Evolutionary conservation across 2,329 filamentous ascomycete genomes (phyloP), one percentile per base, ranked within the genome.

Genomic region (Podosphaera leucotricha): DNA sequence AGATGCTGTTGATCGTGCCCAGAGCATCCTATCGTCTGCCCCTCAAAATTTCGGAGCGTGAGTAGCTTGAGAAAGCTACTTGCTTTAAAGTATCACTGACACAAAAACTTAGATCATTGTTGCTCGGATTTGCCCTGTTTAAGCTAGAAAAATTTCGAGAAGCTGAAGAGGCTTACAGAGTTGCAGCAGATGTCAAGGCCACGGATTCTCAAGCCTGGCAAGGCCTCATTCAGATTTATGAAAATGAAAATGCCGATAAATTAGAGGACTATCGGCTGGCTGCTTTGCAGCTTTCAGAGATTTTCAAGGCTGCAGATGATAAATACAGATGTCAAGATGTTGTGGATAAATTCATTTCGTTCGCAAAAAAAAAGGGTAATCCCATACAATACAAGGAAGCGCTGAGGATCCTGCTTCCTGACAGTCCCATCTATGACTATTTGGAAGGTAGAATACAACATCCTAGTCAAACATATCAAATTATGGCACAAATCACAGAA

Each of bases 201-300:
- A 66, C 72, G 16, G 85, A 94, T 52, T 65, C 74, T n/a, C 80
- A 87, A 54, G 81, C 81, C 51, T 95, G 83, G 84, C 81, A 93
- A 58, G 90, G 90, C 1, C 66, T 98, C 39, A 71, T 90, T 59
- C 81, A 77, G 55, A 62, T 95, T 24, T 94, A 84, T 57, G 83
- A 93, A 61, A 79, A 75, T 53, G 80, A 85, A 55, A 77, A 73
- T 15, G 60, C 65, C 24, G 68, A 70, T 44, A 81, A 78, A 54
- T 63, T 95, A 13, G 68, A 72, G 44, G 70, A 77, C 41, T 93
- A 93, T 56, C 77, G 80, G 41, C 64, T 74, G 39, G 81, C 80
- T 1, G 79, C 77, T 1, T 60, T 85, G 46, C 75, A 70, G 47
- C 66, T 95, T 38, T 84, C 82, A 6, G 68, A 77, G 44, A 75